phyloP scores from a whole-genome alignment of 148 eudicot genomes.

The Persicaria tinctoria region DNA sequence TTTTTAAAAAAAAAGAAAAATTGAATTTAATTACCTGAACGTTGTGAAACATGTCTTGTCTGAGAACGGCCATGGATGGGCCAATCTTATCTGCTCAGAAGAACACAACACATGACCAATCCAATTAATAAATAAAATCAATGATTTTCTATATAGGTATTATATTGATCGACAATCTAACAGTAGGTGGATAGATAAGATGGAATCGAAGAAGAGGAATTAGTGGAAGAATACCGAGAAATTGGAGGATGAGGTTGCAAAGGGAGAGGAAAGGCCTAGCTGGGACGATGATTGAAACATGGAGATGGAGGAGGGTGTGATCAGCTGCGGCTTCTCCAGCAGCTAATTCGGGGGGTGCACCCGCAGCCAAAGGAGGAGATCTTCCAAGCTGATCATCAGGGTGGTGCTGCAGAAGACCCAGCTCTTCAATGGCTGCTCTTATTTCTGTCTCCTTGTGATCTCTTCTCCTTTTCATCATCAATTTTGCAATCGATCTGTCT shows the following conservation, averaged over 20 bases:
- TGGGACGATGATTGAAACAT: slow-evolving; percentile 26
- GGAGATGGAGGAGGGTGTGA: background rate
- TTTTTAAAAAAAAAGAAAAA: too few species aligned
- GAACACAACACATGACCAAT: too few species aligned
- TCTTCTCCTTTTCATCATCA: background rate
- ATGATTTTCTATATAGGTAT: background rate
- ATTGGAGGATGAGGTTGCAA: slow-evolving; percentile 50
- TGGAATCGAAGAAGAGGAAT: slow-evolving; percentile 5
- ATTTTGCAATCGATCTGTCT: background rate
- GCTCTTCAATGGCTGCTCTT: slow-evolving; percentile 8
- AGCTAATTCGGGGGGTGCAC: background rate
- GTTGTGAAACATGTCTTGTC: slow-evolving; percentile 77
- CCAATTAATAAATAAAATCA: background rate
- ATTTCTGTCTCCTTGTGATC: background rate
- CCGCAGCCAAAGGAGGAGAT: background rate
- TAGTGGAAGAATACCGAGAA: slow-evolving; percentile 46
- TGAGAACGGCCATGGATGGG: slow-evolving; percentile 83
- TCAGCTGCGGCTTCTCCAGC: background rate
- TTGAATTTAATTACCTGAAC: slow-evolving; percentile 41
- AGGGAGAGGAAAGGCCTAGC: slow-evolving; percentile 57
- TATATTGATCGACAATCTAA: too few species aligned
- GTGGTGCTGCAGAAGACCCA: background rate
- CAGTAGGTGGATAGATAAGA: background rate
- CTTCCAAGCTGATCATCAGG: too few species aligned
- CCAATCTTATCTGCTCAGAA: slow-evolving; percentile 80